These are phyloP conservation scores for Colletotrichum truncatum DNA, from an alignment of 2,329 filamentous ascomycete species.

Conservation along the genomic window DNA sequence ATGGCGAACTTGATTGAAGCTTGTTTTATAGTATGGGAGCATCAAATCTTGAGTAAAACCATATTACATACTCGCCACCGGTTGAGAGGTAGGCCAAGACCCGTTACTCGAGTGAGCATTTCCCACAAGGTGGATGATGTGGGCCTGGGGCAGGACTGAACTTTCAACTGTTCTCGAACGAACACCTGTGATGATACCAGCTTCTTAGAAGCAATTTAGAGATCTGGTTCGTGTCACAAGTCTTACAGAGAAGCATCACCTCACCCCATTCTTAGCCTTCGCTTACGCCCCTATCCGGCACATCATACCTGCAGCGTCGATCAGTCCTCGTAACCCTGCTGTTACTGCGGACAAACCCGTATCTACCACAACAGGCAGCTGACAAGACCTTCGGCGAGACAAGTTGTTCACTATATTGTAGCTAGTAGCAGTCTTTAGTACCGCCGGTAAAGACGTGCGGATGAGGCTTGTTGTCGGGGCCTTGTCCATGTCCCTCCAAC, in stretches of 20 bases:
- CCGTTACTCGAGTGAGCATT: neutral
- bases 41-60: neutral
- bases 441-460: neutral
- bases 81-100: no score
- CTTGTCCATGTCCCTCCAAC: neutral
- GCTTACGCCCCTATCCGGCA: neutral
- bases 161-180: neutral
- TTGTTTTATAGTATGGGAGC: conserved; percentile 4
- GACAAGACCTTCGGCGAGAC: neutral
- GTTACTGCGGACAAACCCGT: neutral
- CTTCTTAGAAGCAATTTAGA: neutral
- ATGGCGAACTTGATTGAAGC: neutral
- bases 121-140: no score
- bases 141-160: neutral
- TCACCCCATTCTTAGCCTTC: neutral
- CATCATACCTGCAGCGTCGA: conserved; percentile 3
- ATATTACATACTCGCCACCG: neutral
- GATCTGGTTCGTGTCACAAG: neutral
- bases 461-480: neutral
- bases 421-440: neutral
- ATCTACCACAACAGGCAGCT: no score
- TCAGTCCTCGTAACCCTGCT: neutral
- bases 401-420: neutral
- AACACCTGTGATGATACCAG: neutral
- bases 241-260: neutral